A percentile compares a stretch with the other conserved stretches of the same genome.
These are phyloP conservation scores for Haematococcus sp. DNA, from an alignment of 139 green algal genomes.

Conservation along the genomic window DNA sequence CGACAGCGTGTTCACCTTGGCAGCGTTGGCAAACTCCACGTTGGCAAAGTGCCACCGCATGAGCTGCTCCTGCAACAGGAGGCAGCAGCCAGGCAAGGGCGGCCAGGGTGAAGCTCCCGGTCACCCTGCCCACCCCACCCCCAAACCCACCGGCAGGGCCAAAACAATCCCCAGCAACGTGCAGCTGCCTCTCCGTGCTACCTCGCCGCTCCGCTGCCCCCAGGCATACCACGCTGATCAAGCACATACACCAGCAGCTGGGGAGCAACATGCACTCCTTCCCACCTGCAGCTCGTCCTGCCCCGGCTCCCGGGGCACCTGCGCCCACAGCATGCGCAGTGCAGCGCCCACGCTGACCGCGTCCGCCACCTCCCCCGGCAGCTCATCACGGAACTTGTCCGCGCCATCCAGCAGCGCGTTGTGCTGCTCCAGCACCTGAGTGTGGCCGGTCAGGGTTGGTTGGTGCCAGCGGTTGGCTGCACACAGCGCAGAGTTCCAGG, in stretches of 20 bases:
- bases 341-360: slow-evolving; percentile 55
- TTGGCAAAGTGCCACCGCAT: slow-evolving; percentile 97
- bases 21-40: slow-evolving; percentile 95
- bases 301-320: not conserved
- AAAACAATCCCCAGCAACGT: not conserved
- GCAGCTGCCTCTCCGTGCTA: too few relatives aligned
- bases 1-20: slow-evolving; percentile 44
- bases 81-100: not conserved
- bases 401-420: slow-evolving; percentile 76
- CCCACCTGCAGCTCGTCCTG: not conserved
- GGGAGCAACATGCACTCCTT: too few relatives aligned
- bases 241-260: too few relatives aligned
- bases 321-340: slow-evolving; percentile 55
- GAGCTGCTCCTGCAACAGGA: slow-evolving; percentile 41
- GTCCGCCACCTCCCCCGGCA: slow-evolving; percentile 35
- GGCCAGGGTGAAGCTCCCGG: too few relatives aligned
- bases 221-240: too few relatives aligned
- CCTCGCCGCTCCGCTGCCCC: too few relatives aligned
- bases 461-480: not conserved
- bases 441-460: too few relatives aligned
- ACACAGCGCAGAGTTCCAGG: not conserved
- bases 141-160: too few relatives aligned
- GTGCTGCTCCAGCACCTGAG: slow-evolving; percentile 56
- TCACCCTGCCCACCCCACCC: too few relatives aligned
- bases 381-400: slow-evolving; percentile 37